Base-by-base conservation (phyloP, 2,329 filamentous ascomycete genomes). In the Remersonia thermophila region DNA sequence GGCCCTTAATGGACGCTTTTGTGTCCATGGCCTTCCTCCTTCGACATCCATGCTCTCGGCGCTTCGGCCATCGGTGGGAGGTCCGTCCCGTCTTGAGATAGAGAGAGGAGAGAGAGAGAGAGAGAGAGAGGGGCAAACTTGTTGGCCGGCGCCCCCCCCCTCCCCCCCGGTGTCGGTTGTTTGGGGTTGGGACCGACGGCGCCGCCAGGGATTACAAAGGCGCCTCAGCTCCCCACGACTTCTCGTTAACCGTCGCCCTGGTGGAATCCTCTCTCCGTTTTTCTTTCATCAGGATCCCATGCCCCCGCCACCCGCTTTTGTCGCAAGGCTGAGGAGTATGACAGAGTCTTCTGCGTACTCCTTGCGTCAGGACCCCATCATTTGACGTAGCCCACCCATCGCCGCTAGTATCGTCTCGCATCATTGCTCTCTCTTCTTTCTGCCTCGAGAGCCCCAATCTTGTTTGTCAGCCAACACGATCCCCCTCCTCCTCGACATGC, bases 301-400 rank as follows among this genome's bases (percentile, higher is more conserved):
- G 61, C 46, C 50, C 47, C 50, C 55, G 41, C 43, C 46, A 32
- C 44, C 42, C 50, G 40, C 45, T 47, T 45, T 41, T 55, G 44
- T 62, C 63, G 64, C 61, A 73, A 66, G 69, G 69, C 69, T 73
- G 69, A 73, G 69, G 69, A 70, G 69, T 73, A 72, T 71, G 54
- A 61, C 68, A 67, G 69, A 62, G 53, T 47, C 51, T 59, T 67
- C 67, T 72, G 68, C 68, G 69, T 72, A 71, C 69, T 73, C 69
- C 69, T 73, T 73, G 69, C 69, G 69, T 73, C 69, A 71, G 67
- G 67, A 66, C 56, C 56, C 56, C 48, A 43, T 48, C 26, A 39
- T 44, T 47, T 48, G 37, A 47, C 25, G 13, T n/a, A n/a, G n/a
- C n/a, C n/a, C n/a, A n/a, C n/a, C n/a, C n/a, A n/a, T n/a, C n/a